A percentile compares a stretch with the other conserved stretches of the same genome.
These are phyloP conservation scores for Fusarium sp. DNA, from an alignment of 2,329 filamentous ascomycete genomes.

Conservation along the genomic window DNA sequence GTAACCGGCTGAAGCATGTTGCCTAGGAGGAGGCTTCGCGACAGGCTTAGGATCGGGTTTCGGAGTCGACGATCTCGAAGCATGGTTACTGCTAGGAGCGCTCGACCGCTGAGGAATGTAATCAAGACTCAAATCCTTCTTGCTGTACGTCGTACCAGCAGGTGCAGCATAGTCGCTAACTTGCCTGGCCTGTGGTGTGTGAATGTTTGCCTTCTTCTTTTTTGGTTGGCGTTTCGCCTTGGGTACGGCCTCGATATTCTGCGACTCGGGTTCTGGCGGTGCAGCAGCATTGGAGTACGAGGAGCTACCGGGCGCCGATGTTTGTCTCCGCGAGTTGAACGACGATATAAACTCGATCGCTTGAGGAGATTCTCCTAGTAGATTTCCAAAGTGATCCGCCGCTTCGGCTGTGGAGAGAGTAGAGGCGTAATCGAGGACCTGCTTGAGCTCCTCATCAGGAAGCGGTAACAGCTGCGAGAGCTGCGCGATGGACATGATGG, in stretches of 20 bases:
- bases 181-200: constrained; percentile 71
- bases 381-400: constrained; percentile 85
- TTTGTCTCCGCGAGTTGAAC: constrained; percentile 76
- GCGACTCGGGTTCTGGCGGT: constrained; percentile 27
- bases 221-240: constrained; percentile 60
- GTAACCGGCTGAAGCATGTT: constrained; percentile 74
- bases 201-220: constrained; percentile 71
- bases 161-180: constrained; percentile 71
- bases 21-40: constrained; percentile 61
- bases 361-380: constrained; percentile 87
- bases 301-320: constrained; percentile 46
- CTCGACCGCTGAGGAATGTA: constrained; percentile 71
- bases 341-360: constrained; percentile 81
- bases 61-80: constrained; percentile 53
- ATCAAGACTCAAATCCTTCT: constrained; percentile 75
- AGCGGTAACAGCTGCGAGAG: constrained; percentile 84
- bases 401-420: constrained; percentile 81
- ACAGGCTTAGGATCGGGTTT: constrained; percentile 42
- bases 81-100: constrained; percentile 52
- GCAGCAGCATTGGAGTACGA: constrained; percentile 42
- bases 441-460: constrained; percentile 83
- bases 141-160: constrained; percentile 77
- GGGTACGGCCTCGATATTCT: constrained; percentile 57
- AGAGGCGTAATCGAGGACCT: constrained; percentile 84
- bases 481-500: constrained; percentile 69